A percentile compares a stretch with the other conserved stretches of the same genome.
phyloP scores from a whole-genome alignment of 1,139 yeast genomes.

The Nakaseomyces sp. region DNA sequence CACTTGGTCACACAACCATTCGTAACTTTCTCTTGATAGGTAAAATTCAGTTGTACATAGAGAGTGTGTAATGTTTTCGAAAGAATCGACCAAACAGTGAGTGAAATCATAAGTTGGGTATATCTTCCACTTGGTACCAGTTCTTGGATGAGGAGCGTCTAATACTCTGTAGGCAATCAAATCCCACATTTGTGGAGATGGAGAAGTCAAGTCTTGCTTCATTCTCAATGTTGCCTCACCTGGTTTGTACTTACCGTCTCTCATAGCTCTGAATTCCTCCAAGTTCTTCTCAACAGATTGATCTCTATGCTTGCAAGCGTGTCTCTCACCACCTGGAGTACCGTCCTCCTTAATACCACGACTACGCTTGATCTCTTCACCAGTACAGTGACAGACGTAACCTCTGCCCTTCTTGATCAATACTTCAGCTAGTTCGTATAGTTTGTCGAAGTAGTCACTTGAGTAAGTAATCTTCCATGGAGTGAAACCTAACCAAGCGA shows the following conservation, averaged over 20 bases:
- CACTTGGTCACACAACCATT: constrained; percentile 95
- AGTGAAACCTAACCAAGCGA: constrained; percentile 84
- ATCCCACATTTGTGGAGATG: constrained; percentile 99
- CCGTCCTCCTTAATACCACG: constrained; percentile 92
- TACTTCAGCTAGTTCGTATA: constrained; percentile 79
- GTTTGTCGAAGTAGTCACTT: constrained; percentile 84
- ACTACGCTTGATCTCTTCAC: constrained; percentile 81
- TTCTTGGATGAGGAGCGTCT: constrained; percentile 88
- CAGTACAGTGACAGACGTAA: constrained; percentile 88
- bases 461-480: constrained; percentile 95
- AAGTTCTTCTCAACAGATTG: constrained; percentile 67
- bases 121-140: constrained; percentile 94
- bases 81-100: constrained; percentile 95
- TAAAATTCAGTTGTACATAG: constrained; percentile 93
- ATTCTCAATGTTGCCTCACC: constrained; percentile 94
- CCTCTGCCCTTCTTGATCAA: constrained; percentile 64
- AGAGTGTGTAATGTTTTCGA: constrained; percentile 92
- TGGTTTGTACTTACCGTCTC: constrained; percentile 75
- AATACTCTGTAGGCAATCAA: constrained; percentile 95
- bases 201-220: constrained; percentile 89
- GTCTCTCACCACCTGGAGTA: constrained; percentile 84
- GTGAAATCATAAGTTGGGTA: constrained; percentile 98
- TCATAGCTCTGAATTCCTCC: constrained; percentile 78
- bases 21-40: constrained; percentile 87
- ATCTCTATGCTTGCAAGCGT: constrained; percentile 68